Base-by-base conservation (phyloP, 140 eudicot genomes). In the Senecio squalidus region DNA sequence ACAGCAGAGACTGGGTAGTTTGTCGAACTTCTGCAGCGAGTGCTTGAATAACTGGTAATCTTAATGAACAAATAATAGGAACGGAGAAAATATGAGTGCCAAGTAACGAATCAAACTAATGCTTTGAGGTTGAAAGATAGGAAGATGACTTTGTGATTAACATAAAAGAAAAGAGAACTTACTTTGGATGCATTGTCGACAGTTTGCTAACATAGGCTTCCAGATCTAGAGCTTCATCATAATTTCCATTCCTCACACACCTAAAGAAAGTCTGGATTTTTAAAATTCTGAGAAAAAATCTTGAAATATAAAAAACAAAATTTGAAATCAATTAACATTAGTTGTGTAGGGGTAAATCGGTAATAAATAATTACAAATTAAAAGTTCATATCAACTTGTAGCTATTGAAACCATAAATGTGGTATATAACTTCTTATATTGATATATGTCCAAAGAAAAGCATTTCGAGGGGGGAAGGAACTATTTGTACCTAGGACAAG, bases 171-270 rank as follows among this genome's bases (percentile, higher is more conserved):
- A 64, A 58, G 31, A 11, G 54, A 69, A 62, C 84, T 70, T 74
- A 92, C 98, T 92, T 88, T 21, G 98, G 96, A 66, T 87, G 98
- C 98, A 92, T 92, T 62, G 98, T 80, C 14, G 89, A 81, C 27
- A 92, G 93, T 70, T 92, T 92, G 73, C 80, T 27, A 62, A 92
- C 98, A 79, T 66, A 88, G 28, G 96, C 93, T 74, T 92, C 98
- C 60, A 92, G 74, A 76, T 92, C 96, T 46, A 92, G 89, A 51
- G 98, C 96, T 77, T 92, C 98, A 63, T 92, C 98, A 71, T 81
- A 92, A 68, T 92, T 92, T 55, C 98, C 98, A 60, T 92, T 92
- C 80, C 98, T 82, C 67, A 87, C 93, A 22, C 98, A 92, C 75
- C 98, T 92, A 72, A 17, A 74, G 21, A 17, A 63, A 31, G 36